Percentiles rank a stretch among this genome's conserved stretches.
Evolutionary conservation across 257 asterid genomes (phyloP).

Genomic region (Ajuga chamaepitys): DNA sequence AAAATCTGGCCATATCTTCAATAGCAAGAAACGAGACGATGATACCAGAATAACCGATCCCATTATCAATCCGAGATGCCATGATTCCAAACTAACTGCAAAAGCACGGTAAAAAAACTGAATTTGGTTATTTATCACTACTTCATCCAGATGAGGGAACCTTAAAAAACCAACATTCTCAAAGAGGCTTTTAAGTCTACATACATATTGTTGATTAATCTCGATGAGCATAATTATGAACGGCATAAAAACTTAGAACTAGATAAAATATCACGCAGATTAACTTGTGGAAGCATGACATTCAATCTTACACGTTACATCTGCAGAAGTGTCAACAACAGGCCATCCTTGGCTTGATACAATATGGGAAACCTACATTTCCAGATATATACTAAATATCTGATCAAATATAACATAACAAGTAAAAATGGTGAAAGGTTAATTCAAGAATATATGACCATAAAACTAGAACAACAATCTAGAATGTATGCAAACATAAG

Average conservation of each 20-base stretch:
- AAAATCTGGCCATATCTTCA: conserved; percentile 79
- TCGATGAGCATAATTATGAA: not conserved
- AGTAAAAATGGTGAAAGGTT: not conserved
- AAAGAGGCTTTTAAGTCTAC: not conserved
- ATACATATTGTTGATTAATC: not conserved
- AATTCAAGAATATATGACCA: not conserved
- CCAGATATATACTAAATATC: not conserved
- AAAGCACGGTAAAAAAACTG: not conserved
- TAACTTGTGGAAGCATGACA: not conserved
- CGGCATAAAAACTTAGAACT: not conserved
- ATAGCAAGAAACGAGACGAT: conserved; percentile 59
- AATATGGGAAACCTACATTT: conserved; percentile 64
- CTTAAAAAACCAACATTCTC: not conserved
- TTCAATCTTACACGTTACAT: conserved; percentile 49
- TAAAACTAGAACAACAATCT: too few species aligned
- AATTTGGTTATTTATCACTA: not conserved
- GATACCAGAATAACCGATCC: conserved; percentile 71
- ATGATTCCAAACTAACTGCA: conserved; percentile 61
- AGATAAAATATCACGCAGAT: not conserved
- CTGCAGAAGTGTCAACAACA: conserved; percentile 49
- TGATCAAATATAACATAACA: not conserved
- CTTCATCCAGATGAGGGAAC: not conserved
- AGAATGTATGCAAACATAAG: too few species aligned
- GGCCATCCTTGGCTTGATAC: conserved; percentile 66
- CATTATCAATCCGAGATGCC: conserved; percentile 67